A percentile compares a stretch with the other conserved stretches of the same genome.
These are phyloP conservation scores for Eremochloa ophiuroides DNA, from an alignment of 176 grass and related monocot genomes.

Conservation along the genomic window DNA sequence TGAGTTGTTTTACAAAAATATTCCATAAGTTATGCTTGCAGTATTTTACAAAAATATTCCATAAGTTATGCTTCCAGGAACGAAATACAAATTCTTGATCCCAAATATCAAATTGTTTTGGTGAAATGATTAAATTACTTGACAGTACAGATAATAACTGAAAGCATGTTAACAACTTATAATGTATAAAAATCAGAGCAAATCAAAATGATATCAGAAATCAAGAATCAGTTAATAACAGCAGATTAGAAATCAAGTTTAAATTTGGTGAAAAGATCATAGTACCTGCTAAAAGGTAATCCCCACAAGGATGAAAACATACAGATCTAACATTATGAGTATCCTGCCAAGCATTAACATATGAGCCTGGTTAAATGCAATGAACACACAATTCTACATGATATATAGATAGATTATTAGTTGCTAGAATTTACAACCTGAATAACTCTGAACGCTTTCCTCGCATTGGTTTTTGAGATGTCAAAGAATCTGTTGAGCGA, in stretches of 20 bases:
- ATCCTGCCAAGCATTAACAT: slow-evolving; percentile 52
- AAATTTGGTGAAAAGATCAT: slow-evolving; percentile 13
- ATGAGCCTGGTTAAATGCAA: background rate
- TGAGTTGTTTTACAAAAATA: background rate
- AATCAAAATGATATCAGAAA: slow-evolving; percentile 6
- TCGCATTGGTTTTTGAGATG: slow-evolving; percentile 85
- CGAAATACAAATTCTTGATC: background rate
- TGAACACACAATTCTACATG: background rate
- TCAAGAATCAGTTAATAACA: slow-evolving; percentile 7
- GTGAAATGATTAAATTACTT: background rate
- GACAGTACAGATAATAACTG: background rate
- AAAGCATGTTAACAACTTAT: background rate
- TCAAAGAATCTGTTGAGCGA: slow-evolving; percentile 78
- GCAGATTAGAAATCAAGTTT: slow-evolving; percentile 10
- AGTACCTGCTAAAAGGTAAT: slow-evolving; percentile 90
- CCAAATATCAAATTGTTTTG: background rate
- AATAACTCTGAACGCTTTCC: slow-evolving; percentile 98
- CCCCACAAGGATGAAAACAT: slow-evolving; percentile 96
- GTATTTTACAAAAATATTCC: background rate
- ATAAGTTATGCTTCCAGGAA: background rate
- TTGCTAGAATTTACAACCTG: slow-evolving; percentile 56
- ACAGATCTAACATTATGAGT: slow-evolving; percentile 98
- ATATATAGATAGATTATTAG: background rate
- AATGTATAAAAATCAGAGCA: background rate
- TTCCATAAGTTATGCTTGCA: background rate